Evolutionary conservation across 331 rosid genomes (phyloP).

Genomic region (Stylosanthes scabra): DNA sequence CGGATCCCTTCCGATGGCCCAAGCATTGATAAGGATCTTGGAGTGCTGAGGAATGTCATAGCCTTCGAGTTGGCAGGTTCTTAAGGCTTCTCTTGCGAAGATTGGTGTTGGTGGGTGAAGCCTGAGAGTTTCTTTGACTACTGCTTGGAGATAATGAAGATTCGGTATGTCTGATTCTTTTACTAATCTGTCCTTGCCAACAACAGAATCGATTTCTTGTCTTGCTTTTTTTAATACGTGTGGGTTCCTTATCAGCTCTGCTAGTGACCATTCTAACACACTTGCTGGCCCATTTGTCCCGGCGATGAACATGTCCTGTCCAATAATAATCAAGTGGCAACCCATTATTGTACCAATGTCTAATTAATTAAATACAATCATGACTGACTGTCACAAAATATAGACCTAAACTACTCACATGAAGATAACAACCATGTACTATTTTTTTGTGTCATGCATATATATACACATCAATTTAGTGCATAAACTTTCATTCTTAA

Average conservation of each 20-base stretch:
- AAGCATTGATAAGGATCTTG: slow-evolving; percentile 44
- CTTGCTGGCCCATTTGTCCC: slow-evolving; percentile 63
- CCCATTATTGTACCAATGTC: no score
- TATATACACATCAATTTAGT: no score
- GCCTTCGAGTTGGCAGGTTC: slow-evolving; percentile 45
- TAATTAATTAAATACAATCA: no score
- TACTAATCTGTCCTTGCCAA: slow-evolving; percentile 49
- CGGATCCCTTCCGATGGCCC: slow-evolving; percentile 65
- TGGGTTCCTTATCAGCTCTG: slow-evolving; percentile 59
- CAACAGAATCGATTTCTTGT: slow-evolving; percentile 50
- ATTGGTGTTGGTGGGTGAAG: slow-evolving; percentile 62
- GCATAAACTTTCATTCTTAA: no score
- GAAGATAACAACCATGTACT: no score
- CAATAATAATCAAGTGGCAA: no score
- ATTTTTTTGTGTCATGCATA: no score
- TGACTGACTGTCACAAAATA: no score
- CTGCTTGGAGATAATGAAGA: slow-evolving; percentile 60
- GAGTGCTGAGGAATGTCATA: slow-evolving; percentile 47
- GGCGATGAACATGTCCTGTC: slow-evolving; percentile 58
- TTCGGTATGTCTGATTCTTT: slow-evolving; percentile 55
- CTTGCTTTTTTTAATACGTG: slow-evolving; percentile 44
- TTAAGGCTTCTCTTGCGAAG: slow-evolving; percentile 46
- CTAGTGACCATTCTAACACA: slow-evolving; percentile 65
- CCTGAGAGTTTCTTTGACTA: slow-evolving; percentile 57
- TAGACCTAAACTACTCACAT: no score